These are phyloP conservation scores for Eucalyptus fibrosa DNA, from an alignment of 345 rosid genomes.

Conservation along the genomic window DNA sequence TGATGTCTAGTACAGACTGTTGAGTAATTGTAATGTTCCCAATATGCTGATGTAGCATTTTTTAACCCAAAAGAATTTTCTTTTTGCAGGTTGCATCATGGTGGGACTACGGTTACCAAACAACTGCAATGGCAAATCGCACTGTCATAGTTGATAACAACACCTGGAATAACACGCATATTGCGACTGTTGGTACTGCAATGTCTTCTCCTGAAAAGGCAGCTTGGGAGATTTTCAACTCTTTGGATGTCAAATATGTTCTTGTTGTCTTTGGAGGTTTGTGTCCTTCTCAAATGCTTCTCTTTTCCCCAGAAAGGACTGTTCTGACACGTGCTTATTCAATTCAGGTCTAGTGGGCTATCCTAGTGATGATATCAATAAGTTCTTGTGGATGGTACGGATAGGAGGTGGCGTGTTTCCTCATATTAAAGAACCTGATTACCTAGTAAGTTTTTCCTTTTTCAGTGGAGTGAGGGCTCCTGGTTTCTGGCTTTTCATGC, in stretches of 20 bases:
- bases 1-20: not conserved
- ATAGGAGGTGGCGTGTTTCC: constrained; percentile 99
- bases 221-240: constrained; percentile 96
- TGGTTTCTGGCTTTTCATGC: not conserved
- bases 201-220: constrained; percentile 99
- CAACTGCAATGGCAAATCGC: constrained; percentile 99
- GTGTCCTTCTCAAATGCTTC: constrained; percentile 5
- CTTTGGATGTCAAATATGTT: constrained; percentile 97
- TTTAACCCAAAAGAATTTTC: not conserved
- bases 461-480: not conserved
- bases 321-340: constrained; percentile 13
- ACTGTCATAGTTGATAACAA: constrained; percentile 98
- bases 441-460: constrained; percentile 37
- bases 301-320: not conserved
- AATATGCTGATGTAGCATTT: not conserved
- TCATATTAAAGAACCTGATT: constrained; percentile 95
- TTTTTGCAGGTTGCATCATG: constrained; percentile 86
- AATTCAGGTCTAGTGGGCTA: constrained; percentile 88
- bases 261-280: constrained; percentile 97
- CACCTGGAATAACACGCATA: constrained; percentile 99
- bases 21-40: not conserved
- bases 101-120: constrained; percentile 99
- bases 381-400: constrained; percentile 99
- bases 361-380: constrained; percentile 97
- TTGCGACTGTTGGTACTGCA: constrained; percentile 99